Conservation (phyloP, 371 early-diverging fungal genomes). For the Fennellomyces sp. region DNA sequence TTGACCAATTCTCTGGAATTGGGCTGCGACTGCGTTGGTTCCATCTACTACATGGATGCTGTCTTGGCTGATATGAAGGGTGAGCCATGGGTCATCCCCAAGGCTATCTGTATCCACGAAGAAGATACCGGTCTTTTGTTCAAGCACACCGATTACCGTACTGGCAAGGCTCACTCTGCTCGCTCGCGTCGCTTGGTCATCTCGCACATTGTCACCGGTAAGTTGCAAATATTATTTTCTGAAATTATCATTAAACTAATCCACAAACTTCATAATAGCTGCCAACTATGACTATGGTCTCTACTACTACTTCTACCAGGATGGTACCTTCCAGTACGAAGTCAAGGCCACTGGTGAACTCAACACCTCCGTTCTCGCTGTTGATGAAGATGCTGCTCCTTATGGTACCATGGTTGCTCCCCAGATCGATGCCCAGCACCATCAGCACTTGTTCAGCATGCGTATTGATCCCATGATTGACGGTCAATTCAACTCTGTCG, state of each 20-base stretch:
- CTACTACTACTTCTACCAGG: slow-evolving; percentile 57
- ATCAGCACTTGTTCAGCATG: slow-evolving; percentile 55
- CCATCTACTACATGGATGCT: slow-evolving; percentile 53
- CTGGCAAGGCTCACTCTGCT: slow-evolving; percentile 37
- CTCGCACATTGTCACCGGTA: slow-evolving; percentile 54
- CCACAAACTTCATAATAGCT: slow-evolving; percentile 17
- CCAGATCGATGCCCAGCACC: slow-evolving; percentile 50
- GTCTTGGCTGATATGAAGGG: slow-evolving; percentile 38
- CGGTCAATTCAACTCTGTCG: slow-evolving; percentile 38
- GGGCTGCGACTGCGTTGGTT: slow-evolving; percentile 57
- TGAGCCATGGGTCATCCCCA: slow-evolving; percentile 42
- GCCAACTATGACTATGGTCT: slow-evolving; percentile 59
- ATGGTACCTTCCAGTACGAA: slow-evolving; percentile 55
- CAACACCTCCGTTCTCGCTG: slow-evolving; percentile 50
- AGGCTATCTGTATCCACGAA: slow-evolving; percentile 57
- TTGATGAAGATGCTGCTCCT: slow-evolving; percentile 43
- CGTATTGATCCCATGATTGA: slow-evolving; percentile 57
- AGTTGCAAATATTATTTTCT: slow-evolving; percentile 3
- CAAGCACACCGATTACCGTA: slow-evolving; percentile 55
- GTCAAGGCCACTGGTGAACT: slow-evolving; percentile 57
- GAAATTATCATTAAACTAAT: neutral
- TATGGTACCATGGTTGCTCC: slow-evolving; percentile 50
- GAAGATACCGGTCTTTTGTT: slow-evolving; percentile 51
- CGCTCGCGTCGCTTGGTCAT: slow-evolving; percentile 52
- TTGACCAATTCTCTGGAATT: slow-evolving; percentile 43